Evolutionary conservation across 2,329 filamentous ascomycete species (phyloP).

Genomic region (Aureobasidium sp.): DNA sequence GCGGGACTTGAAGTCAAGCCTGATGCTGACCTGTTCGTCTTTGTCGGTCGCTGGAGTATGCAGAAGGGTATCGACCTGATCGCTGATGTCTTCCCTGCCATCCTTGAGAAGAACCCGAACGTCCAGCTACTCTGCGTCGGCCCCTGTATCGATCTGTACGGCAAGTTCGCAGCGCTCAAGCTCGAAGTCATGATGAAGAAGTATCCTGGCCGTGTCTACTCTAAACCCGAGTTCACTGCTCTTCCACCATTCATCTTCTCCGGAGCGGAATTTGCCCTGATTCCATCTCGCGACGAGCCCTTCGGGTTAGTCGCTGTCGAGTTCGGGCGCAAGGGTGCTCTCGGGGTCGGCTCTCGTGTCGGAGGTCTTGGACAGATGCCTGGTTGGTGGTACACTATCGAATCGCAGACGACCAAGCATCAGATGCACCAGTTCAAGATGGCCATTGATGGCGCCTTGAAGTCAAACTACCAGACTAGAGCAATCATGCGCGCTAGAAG

Average conservation of each 20-base stretch:
- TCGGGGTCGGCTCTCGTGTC: conserved; percentile 59
- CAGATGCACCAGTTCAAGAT: conserved; percentile 58
- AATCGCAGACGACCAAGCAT: conserved; percentile 57
- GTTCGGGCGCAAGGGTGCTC: conserved; percentile 60
- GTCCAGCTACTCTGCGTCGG: conserved; percentile 58
- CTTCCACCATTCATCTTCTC: conserved; percentile 62
- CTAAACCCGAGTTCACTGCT: conserved; percentile 61
- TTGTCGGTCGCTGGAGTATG: conserved; percentile 62
- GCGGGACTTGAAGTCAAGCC: conserved; percentile 56
- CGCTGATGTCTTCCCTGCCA: conserved; percentile 58
- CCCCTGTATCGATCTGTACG: conserved; percentile 61
- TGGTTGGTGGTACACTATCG: conserved; percentile 64
- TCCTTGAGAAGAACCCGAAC: conserved; percentile 54
- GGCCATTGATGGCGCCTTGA: conserved; percentile 55
- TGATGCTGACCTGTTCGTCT: conserved; percentile 59
- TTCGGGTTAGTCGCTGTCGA: conserved; percentile 64
- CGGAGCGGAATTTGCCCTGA: conserved; percentile 61
- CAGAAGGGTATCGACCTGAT: conserved; percentile 64
- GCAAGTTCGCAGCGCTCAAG: conserved; percentile 61
- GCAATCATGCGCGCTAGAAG: conserved; percentile 59
- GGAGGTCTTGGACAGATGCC: conserved; percentile 65
- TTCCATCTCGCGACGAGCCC: conserved; percentile 62
- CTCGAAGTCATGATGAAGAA: conserved; percentile 57
- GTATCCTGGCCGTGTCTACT: conserved; percentile 59
- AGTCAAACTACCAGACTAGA: conserved; percentile 49